Evolutionary conservation across 805 yeast genomes (phyloP).

Genomic region (Ogataea sp.): DNA sequence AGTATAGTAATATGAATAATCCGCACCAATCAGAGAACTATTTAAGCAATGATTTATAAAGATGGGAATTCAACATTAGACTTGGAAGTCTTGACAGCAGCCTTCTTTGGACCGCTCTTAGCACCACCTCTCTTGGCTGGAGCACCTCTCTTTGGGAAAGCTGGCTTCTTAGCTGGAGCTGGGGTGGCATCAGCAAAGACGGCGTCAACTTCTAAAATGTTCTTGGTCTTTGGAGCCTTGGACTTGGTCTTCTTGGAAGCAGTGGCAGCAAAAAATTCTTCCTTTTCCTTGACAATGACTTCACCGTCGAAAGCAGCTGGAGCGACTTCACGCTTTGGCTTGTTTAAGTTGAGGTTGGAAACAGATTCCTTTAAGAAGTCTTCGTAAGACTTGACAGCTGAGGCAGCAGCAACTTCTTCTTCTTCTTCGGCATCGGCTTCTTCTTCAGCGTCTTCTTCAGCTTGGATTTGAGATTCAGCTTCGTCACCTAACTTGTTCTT

Average conservation of each 20-base stretch:
- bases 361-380: constrained; percentile 62
- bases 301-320: constrained; percentile 56
- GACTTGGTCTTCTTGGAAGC: constrained; percentile 58
- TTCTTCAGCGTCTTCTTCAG: constrained; percentile 54
- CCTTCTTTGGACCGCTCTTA: constrained; percentile 21
- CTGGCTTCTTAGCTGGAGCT: constrained; percentile 28
- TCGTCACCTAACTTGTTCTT: constrained; percentile 87
- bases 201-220: constrained; percentile 65
- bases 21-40: neutral
- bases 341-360: constrained; percentile 10
- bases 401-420: constrained; percentile 37
- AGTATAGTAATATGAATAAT: too few relatives aligned
- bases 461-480: constrained; percentile 36
- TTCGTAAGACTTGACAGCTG: constrained; percentile 63
- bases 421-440: constrained; percentile 30
- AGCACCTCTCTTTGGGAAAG: constrained; percentile 21
- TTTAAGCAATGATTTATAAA: neutral
- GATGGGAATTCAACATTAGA: constrained; percentile 52
- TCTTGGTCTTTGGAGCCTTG: constrained; percentile 80
- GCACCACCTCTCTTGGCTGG: constrained; percentile 14
- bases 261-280: constrained; percentile 50
- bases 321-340: constrained; percentile 37
- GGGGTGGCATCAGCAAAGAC: constrained; percentile 54
- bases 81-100: constrained; percentile 16
- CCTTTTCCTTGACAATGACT: constrained; percentile 58